Base-by-base conservation (phyloP, 192 early-diverging fungal genomes). In the Umbelopsis sp. region DNA sequence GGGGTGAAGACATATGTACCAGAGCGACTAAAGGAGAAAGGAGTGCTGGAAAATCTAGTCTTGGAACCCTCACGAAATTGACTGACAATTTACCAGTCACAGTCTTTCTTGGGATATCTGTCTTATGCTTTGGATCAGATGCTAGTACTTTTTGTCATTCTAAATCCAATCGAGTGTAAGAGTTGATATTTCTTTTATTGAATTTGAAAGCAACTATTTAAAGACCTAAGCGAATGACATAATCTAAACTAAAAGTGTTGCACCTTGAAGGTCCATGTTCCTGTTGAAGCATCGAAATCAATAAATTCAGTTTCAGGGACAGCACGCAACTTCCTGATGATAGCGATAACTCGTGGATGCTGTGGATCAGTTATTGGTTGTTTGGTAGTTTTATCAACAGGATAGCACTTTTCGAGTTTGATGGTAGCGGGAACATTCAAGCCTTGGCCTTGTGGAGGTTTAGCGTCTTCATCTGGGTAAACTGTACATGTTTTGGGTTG, bases 181-280 rank as follows among this genome's bases (percentile, higher is more conserved):
- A 41, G 38, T 41, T 49, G 16, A 49, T 16, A 29, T 62, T 26
- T 29, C 29, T n/a, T 62, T 62, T 62, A 36, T 62, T 62, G 56
- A 62, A 26, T 36, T 26, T 62, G 56, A 62, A 34, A 26, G 26
- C 26, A 20, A 32, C 31, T 34, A 32, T 32, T 62, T 34, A 34
- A 29, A 62, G 34, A 62, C 1, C 7, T 34, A 56, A 62, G 26
- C 32, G 31, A 20, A 0, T 29, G 54, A 47, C 12, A 47, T 9
- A 20, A 32, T 71, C 53, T 32, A 31, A 32, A 45, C 62, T 77
- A 91, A 75, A 93, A 93, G 72, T 95, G 91, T 69, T 95, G 84
- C 9, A 99, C 97, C 17, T 85, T 75, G 81, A 99, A 99, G n/a
- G 81, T 89, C 98, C 98, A 99, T 0, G 84, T 85, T 22, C 96